Percentiles rank a stretch among this genome's conserved stretches.
These are phyloP conservation scores for Pichia sp. DNA, from an alignment of 1,139 yeast genomes.

Conservation along the genomic window DNA sequence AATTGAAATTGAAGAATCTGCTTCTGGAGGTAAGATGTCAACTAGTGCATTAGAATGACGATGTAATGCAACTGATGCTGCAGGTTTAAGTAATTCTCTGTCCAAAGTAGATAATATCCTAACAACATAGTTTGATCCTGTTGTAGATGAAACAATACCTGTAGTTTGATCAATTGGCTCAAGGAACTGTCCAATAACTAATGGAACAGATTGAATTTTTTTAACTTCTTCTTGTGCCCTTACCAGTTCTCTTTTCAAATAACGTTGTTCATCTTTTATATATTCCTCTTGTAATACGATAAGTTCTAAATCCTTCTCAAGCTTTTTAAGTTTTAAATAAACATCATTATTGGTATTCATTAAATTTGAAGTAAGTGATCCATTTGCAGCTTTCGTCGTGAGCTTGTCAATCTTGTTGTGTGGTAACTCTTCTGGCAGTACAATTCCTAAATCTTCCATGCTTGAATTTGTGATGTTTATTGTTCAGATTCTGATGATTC, in stretches of 20 bases:
- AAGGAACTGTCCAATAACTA: conserved; percentile 95
- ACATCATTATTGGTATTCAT: conserved; percentile 43
- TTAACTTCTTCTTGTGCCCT: conserved; percentile 98
- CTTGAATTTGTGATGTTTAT: neutral
- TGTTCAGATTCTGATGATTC: too few relatives aligned
- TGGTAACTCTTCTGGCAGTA: conserved; percentile 27
- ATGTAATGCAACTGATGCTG: conserved; percentile 93
- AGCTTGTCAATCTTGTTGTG: conserved; percentile 14
- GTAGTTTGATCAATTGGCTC: conserved; percentile 97
- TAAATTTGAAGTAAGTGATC: conserved; percentile 11
- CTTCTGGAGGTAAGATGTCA: conserved; percentile 97
- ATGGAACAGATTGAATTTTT: conserved; percentile 93
- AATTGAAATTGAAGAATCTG: conserved; percentile 92
- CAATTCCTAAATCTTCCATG: conserved; percentile 60
- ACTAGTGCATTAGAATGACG: conserved; percentile 97
- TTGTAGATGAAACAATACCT: conserved; percentile 94
- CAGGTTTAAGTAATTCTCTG: conserved; percentile 88
- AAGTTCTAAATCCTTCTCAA: conserved; percentile 84
- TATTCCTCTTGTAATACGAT: conserved; percentile 87
- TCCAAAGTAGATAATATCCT: conserved; percentile 90
- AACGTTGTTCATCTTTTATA: conserved; percentile 96
- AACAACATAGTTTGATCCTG: conserved; percentile 96
- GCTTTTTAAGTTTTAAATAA: conserved; percentile 74
- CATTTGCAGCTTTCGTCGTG: conserved; percentile 8
- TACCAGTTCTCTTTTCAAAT: conserved; percentile 84